These are phyloP conservation scores for Salix arbutifolia DNA, from an alignment of 345 rosid genomes.

Conservation along the genomic window DNA sequence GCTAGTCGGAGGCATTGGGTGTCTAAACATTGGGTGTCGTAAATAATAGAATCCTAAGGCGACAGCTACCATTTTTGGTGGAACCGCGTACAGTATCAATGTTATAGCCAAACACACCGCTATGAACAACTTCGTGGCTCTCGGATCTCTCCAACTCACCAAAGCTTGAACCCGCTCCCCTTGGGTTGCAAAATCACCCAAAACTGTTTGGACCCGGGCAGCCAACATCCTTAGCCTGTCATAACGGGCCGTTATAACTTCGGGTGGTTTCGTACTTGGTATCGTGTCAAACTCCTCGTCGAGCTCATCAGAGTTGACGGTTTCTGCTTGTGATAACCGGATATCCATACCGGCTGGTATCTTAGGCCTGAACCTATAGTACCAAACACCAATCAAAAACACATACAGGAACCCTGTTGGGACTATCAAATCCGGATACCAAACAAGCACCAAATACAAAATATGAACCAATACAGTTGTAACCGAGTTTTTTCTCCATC, in stretches of 20 bases:
- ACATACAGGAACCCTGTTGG: slow-evolving; percentile 87
- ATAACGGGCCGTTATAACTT: slow-evolving; percentile 63
- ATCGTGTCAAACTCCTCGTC: slow-evolving; percentile 93
- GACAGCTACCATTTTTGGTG: slow-evolving; percentile 95
- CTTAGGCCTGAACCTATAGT: slow-evolving; percentile 80
- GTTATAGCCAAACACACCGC: slow-evolving; percentile 75
- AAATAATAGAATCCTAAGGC: slow-evolving; percentile 90
- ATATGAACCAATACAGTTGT: slow-evolving; percentile 81
- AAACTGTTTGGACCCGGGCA: slow-evolving; percentile 74
- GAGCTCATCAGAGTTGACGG: slow-evolving; percentile 78
- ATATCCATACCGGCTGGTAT: slow-evolving; percentile 93
- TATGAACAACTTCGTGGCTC: slow-evolving; percentile 85
- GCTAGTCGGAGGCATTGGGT: slow-evolving; percentile 86
- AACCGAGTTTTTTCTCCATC: slow-evolving; percentile 87
- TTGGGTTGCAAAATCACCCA: slow-evolving; percentile 95
- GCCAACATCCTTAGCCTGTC: slow-evolving; percentile 84
- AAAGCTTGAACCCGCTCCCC: slow-evolving; percentile 87
- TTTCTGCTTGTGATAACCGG: slow-evolving; percentile 74
- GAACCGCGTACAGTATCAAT: slow-evolving; percentile 60
- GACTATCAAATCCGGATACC: slow-evolving; percentile 89
- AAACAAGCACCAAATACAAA: slow-evolving; percentile 79
- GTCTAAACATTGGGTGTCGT: slow-evolving; percentile 93
- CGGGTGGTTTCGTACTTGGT: slow-evolving; percentile 77
- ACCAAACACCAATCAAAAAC: slow-evolving; percentile 85
- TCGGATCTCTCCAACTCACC: slow-evolving; percentile 98